Evolutionary conservation across 2,329 filamentous ascomycete genomes (phyloP), one percentile per base, ranked within the genome.

Genomic region (Cordyceps javanica): DNA sequence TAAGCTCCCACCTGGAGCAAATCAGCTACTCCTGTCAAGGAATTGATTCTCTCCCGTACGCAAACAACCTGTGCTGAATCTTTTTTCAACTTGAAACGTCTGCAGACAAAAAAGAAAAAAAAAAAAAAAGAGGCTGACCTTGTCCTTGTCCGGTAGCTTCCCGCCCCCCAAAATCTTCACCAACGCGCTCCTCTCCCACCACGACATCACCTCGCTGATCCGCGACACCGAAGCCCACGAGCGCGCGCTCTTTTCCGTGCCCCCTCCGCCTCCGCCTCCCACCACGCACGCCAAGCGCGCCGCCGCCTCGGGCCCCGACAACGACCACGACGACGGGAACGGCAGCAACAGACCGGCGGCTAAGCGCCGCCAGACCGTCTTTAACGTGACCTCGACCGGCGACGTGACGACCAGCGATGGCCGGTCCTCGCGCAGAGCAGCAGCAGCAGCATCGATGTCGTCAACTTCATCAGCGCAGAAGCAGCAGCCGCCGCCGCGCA

Each of bases 201-300:
- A 92, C 72, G 94, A 99, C 72, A 97, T 99, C 65, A 97, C 94
- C 4, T 84, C 90, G 13, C 78, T 99, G 49, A 97, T 99, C 67
- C 89, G 94, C 60, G 94, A 99, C 71, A 97, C 93, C 3, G 94
- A 99, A 73, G 77, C 88, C 23, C 93, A 97, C 74, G 94, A 99
- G 72, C 88, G 92, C 67, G 93, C 93, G 7, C 84, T 99, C 19
- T 99, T 97, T 77, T 95, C 93, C 38, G 87, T 96, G 0, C 91
- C 93, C 1, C 85, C 89, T 0, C 83, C 89, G 0, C 80, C 68
- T 1, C 51, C 51, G 10, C 41, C 51, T 41, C 75, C 66, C 52
- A 72, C 67, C 61, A 76, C 65, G 54, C 62, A 58, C 39, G 55
- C 63, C 11, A 63, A 67, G 10, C 68, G 70, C 66, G 65, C 75